A percentile compares a stretch with the other conserved stretches of the same genome.
These are phyloP conservation scores for Gymnopilus junonius DNA, from an alignment of 768 basidiomycete species.

Conservation along the genomic window DNA sequence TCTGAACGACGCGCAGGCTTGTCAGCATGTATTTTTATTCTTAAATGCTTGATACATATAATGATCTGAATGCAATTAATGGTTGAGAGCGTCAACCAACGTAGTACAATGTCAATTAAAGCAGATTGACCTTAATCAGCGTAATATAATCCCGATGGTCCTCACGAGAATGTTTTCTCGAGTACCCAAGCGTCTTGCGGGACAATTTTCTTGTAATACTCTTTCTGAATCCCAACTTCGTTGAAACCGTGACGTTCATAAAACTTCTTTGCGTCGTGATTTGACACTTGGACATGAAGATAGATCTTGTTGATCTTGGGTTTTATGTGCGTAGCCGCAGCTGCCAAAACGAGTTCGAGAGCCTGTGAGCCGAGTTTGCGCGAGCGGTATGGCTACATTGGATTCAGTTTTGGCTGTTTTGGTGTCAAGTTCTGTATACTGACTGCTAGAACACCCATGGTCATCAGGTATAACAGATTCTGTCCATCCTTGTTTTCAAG, in stretches of 20 bases:
- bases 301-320: conserved; percentile 73
- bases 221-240: conserved; percentile 64
- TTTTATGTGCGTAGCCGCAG: conserved; percentile 62
- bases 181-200: conserved; percentile 90
- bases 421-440: conserved; percentile 15
- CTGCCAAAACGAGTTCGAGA: conserved; percentile 67
- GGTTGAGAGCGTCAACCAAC: conserved; percentile 12
- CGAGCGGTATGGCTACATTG: conserved; percentile 79
- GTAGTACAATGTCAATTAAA: conserved; percentile 7
- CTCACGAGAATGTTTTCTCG: conserved; percentile 55
- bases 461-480: conserved; percentile 81
- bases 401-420: conserved; percentile 7
- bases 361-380: conserved; percentile 75
- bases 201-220: conserved; percentile 89
- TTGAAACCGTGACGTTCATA: conserved; percentile 85
- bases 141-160: conserved; percentile 12
- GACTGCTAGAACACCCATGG: conserved; percentile 89
- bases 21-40: conserved; percentile 17
- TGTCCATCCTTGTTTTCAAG: conserved; percentile 69
- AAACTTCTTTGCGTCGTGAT: conserved; percentile 75
- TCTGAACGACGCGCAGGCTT: not conserved
- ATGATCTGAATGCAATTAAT: conserved; percentile 15
- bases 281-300: conserved; percentile 88
- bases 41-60: conserved; percentile 26
- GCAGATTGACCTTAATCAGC: conserved; percentile 22